Evolutionary conservation across 2,329 filamentous ascomycete genomes (phyloP), one percentile per base, ranked within the genome.

Genomic region (Penicillium sp.): DNA sequence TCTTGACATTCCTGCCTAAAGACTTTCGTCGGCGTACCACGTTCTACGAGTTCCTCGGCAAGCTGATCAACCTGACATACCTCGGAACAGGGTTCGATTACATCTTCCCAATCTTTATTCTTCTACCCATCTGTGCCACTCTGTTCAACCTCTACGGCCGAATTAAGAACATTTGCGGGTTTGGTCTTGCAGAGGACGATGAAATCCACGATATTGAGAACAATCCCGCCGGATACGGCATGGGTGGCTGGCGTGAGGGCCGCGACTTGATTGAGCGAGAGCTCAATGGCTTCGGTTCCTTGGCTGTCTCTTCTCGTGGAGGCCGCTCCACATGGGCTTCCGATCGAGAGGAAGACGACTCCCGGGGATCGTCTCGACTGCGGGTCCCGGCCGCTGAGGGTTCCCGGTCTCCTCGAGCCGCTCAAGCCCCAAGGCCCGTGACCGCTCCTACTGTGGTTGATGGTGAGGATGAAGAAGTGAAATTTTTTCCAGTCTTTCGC

Each of bases 261-360:
- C 83, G 90, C 46, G 88, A 92, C 45, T 81, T 99, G 26, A 95
- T 99, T 57, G 90, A 96, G 58, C 84, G 90, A 26, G 94, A 97
- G 68, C 73, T 92, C 7, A 84, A 86, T 54, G 87, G 87, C 13
- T 81, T 75, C 15, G 81, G 62, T 62, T 81, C 67, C 42, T 66
- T 75, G 45, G 76, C 74, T 2, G 67, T 74, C 56, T 65, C 72
- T 57, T 69, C 71, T 65, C 57, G 63, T 56, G 56, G 65, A 60
- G 53, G 60, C 60, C 59, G 65, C 48, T 65, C 65, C 42, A 64
- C 65, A 36, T 63, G 63, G 56, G 62, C 60, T 1, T 65, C 64
- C 4, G 64, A 60, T 47, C 63, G 58, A 44, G 60, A 56, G 23
- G 61, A 65, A 49, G 61, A 53, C 42, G 59, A 60, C 42, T 58